Base-by-base conservation (phyloP, 2,329 filamentous ascomycete species). In the Hypoxylon sp. region DNA sequence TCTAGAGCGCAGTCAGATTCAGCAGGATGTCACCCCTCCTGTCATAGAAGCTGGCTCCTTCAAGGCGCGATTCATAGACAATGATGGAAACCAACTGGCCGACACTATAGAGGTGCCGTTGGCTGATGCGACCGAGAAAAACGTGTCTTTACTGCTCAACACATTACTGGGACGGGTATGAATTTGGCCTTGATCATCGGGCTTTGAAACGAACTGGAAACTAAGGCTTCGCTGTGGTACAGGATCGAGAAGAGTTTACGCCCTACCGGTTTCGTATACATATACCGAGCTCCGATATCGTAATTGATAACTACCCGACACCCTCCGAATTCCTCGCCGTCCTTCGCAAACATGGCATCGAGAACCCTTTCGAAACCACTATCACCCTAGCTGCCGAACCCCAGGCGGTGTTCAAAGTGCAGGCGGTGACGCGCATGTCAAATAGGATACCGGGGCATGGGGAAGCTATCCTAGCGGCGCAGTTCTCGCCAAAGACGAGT, bases 341-440 rank as follows among this genome's bases (percentile, higher is more conserved):
- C 15, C 78, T 88, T n/a, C 80, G 79, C 22, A 80, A 78, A 65
- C 83, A 87, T 80, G 84, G 85, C 58, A 81, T 87, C 59, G 80
- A 82, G 41, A 87, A 86, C 68, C 84, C 85, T 0, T 87, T 85
- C 67, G 86, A 88, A 73, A 84, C 79, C 4, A 83, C 80, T 0
- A 76, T 84, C 49, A 82, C 84, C 1, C 81, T 89, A 24, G 84
- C 83, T 37, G 87, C 87, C 44, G 86, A 89, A 72, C 94, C 95
- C 0, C 94, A 99, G 77, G 93, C 94, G 20, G 91, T 98, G 0
- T 98, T 97, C 82, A 89, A 91, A 72, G 95, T 98, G 22, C 93
- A 95, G 72, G 91, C 93, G 10, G 93, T 97, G 43, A 94, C 94
- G 50, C 87, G 95, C 77, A 94, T 95, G 80, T 91, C 94, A 6